phyloP scores from a whole-genome alignment of 495 filamentous ascomycete species.

The Xylaria venustula region DNA sequence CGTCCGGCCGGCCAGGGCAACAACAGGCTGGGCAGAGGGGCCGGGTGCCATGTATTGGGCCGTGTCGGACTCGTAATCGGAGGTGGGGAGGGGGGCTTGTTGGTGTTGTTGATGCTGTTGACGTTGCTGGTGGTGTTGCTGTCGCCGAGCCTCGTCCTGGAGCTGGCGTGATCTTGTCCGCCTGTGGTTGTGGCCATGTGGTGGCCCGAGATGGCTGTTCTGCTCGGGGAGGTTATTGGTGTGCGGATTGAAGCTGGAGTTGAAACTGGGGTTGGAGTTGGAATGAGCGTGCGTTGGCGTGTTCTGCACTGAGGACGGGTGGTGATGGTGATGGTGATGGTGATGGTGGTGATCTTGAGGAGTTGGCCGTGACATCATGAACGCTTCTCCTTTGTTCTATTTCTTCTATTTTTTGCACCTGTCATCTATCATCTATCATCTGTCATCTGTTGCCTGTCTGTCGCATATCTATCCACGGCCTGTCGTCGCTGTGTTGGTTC shows the following conservation, averaged over 20 bases:
- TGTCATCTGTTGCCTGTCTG: too few relatives aligned
- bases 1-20: conserved; percentile 53
- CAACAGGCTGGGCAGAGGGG: conserved; percentile 7
- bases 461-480: too few relatives aligned
- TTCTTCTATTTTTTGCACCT: neutral
- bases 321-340: too few relatives aligned
- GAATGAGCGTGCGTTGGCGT: conserved; percentile 9
- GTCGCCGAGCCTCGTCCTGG: conserved; percentile 10
- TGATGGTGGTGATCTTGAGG: conserved; percentile 25
- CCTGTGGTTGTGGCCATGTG: conserved; percentile 15
- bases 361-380: conserved; percentile 24
- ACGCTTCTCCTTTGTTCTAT: neutral
- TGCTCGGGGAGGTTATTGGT: conserved; percentile 31
- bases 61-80: conserved; percentile 68
- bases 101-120: conserved; percentile 5
- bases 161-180: conserved; percentile 26
- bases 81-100: conserved; percentile 51
- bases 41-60: conserved; percentile 28
- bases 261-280: conserved; percentile 12
- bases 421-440: too few relatives aligned
- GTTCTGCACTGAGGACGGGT: conserved; percentile 11
- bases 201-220: conserved; percentile 14
- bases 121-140: neutral
- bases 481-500: too few relatives aligned
- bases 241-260: too few relatives aligned